phyloP scores from a whole-genome alignment of 371 early-diverging fungal species.

The Rhizopus microsporus region DNA sequence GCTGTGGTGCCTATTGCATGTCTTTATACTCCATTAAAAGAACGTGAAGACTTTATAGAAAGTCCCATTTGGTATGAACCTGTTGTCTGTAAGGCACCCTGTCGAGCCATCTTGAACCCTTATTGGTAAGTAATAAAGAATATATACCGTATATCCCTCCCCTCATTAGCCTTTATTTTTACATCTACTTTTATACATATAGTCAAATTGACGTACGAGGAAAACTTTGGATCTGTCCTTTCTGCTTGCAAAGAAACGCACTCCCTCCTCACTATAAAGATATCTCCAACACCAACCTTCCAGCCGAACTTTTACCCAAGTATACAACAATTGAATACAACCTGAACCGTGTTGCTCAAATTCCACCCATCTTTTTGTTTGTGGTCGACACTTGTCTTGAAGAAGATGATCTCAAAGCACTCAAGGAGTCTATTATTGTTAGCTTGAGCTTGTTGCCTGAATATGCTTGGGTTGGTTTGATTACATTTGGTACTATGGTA shows the following conservation, averaged over 20 bases:
- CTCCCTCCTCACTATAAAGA: slow-evolving; percentile 99
- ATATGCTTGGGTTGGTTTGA: slow-evolving; percentile 94
- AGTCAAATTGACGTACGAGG: slow-evolving; percentile 94
- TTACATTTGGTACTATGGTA: slow-evolving; percentile 99
- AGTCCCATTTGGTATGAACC: slow-evolving; percentile 95
- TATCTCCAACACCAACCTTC: slow-evolving; percentile 93
- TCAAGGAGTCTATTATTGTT: slow-evolving; percentile 93
- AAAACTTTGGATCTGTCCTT: slow-evolving; percentile 99
- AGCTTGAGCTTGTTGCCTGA: slow-evolving; percentile 91
- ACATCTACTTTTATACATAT: neutral
- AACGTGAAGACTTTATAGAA: slow-evolving; percentile 73
- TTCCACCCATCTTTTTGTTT: slow-evolving; percentile 96
- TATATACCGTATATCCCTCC: neutral
- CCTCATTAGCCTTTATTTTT: neutral
- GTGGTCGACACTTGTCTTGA: slow-evolving; percentile 98
- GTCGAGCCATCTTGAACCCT: slow-evolving; percentile 97
- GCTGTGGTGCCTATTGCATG: slow-evolving; percentile 96
- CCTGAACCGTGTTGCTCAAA: slow-evolving; percentile 73
- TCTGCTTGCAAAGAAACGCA: slow-evolving; percentile 97
- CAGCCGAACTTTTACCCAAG: slow-evolving; percentile 94
- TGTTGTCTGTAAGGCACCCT: slow-evolving; percentile 95
- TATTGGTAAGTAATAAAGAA: slow-evolving; percentile 74
- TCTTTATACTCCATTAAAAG: slow-evolving; percentile 97
- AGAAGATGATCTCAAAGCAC: slow-evolving; percentile 94
- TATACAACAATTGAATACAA: slow-evolving; percentile 99